Conservation (phyloP, 106 monocot genomes). For the Dendrobium chrysotoxum region DNA sequence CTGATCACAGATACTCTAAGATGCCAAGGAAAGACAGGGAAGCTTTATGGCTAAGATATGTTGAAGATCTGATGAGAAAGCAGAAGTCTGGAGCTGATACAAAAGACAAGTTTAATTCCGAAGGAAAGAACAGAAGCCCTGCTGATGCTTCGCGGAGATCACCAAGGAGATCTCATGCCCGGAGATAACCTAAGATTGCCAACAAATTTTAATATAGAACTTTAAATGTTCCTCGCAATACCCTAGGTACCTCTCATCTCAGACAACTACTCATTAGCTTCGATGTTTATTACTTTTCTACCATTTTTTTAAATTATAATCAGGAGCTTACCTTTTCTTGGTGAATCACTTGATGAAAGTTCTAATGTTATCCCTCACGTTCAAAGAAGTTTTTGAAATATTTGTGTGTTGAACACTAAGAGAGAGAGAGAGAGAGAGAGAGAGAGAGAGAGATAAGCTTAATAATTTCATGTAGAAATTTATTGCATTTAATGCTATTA, state of each 20-base stretch:
- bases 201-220: background rate
- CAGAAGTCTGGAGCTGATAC: conserved; percentile 17
- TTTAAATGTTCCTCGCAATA: background rate
- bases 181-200: conserved; percentile 8
- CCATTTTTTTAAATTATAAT: background rate
- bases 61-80: conserved; percentile 45
- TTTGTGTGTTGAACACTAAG: background rate
- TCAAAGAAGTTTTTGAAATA: no score
- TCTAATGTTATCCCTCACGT: no score
- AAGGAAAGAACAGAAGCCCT: conserved; percentile 20
- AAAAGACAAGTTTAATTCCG: conserved; percentile 39
- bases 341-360: no score
- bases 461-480: no score
- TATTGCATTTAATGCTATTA: no score
- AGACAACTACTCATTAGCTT: background rate
- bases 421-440: no score
- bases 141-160: conserved; percentile 5
- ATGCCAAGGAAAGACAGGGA: conserved; percentile 84
- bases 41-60: conserved; percentile 53
- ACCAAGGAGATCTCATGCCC: conserved; percentile 15
- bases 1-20: conserved; percentile 71
- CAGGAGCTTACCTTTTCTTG: no score
- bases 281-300: background rate
- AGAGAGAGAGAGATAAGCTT: no score
- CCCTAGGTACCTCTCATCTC: background rate